Evolutionary conservation across 345 rosid genomes (phyloP).

Genomic region (Trapa bicornis): DNA sequence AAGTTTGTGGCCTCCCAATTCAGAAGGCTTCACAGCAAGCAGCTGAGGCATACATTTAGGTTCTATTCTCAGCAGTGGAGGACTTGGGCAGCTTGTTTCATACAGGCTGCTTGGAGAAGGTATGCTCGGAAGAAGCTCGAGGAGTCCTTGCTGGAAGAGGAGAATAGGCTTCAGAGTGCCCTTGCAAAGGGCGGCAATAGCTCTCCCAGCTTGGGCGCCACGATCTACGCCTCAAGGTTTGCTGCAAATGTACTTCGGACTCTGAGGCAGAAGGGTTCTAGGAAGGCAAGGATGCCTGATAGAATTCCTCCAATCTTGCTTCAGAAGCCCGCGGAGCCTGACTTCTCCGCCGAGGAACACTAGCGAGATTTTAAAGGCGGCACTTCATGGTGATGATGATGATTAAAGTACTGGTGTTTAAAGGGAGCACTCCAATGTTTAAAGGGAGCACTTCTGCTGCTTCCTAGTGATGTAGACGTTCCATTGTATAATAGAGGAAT

Average conservation of each 20-base stretch:
- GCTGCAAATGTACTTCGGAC: slow-evolving; percentile 71
- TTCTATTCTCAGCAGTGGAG: slow-evolving; percentile 85
- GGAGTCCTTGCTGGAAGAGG: slow-evolving; percentile 54
- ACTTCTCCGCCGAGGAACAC: slow-evolving; percentile 44
- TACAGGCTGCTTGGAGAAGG: slow-evolving; percentile 90
- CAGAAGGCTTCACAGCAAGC: slow-evolving; percentile 81
- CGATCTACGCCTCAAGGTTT: slow-evolving; percentile 72
- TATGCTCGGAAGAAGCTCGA: slow-evolving; percentile 56
- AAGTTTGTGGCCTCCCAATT: slow-evolving; percentile 77
- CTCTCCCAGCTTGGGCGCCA: slow-evolving; percentile 81
- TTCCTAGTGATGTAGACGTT: not conserved
- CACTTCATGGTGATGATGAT: no score
- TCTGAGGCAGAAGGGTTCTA: slow-evolving; percentile 34
- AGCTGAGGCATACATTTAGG: slow-evolving; percentile 71
- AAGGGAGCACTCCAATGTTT: not conserved
- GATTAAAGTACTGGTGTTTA: no score
- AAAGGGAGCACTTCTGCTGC: not conserved
- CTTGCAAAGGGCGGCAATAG: slow-evolving; percentile 50
- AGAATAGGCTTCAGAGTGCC: slow-evolving; percentile 66
- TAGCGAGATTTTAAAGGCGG: not conserved
- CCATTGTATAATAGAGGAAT: not conserved
- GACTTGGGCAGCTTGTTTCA: slow-evolving; percentile 87
- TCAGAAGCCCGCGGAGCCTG: slow-evolving; percentile 90
- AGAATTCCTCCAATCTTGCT: slow-evolving; percentile 59
- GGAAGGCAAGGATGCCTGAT: slow-evolving; percentile 46